These are phyloP conservation scores for Alopecurus myosuroides DNA, from an alignment of 176 grass and related monocot species.

Conservation along the genomic window DNA sequence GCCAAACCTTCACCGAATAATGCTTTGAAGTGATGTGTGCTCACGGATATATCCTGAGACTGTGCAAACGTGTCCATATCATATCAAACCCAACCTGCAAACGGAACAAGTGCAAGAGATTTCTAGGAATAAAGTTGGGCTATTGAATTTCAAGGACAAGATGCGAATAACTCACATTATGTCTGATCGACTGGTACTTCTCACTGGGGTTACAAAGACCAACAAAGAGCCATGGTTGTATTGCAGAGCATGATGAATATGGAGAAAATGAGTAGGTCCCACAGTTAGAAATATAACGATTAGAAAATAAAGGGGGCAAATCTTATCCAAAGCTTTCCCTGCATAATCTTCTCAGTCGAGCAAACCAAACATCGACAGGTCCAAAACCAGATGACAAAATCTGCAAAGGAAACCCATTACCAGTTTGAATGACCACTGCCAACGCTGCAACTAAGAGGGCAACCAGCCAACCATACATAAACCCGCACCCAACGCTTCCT, in stretches of 20 bases:
- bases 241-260: neutral
- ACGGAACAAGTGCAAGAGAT: neutral
- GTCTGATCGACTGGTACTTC: conserved; percentile 67
- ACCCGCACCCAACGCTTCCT: neutral
- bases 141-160: neutral
- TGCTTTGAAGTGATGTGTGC: conserved; percentile 72
- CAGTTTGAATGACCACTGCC: neutral
- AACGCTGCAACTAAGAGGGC: neutral
- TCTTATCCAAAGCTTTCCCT: neutral
- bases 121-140: neutral
- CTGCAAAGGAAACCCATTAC: neutral
- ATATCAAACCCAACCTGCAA: conserved; percentile 90
- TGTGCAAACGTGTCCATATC: conserved; percentile 86
- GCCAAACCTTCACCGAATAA: conserved; percentile 69
- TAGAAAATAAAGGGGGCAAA: neutral
- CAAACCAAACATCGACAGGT: neutral
- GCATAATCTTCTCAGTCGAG: neutral
- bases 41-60: conserved; percentile 61
- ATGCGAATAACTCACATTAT: conserved; percentile 44
- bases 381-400: neutral
- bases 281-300: neutral
- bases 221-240: conserved; percentile 72
- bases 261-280: conserved; percentile 12
- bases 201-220: conserved; percentile 85
- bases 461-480: neutral